These are phyloP conservation scores for Rhodotorula kratochvilovae DNA, from an alignment of 768 basidiomycete genomes.

Conservation along the genomic window DNA sequence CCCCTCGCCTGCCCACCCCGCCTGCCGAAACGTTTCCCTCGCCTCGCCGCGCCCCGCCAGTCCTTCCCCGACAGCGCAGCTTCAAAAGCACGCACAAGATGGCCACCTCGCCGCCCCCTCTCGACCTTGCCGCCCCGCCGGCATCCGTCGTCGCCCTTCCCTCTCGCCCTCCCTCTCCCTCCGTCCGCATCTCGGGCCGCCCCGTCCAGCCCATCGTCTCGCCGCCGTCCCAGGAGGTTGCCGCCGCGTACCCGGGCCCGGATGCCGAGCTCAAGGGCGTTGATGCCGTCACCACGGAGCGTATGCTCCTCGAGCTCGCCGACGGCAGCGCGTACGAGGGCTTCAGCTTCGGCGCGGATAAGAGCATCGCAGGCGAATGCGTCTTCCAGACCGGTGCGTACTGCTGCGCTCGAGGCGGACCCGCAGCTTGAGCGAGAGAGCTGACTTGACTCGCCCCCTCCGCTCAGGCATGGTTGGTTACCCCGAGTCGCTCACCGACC, in stretches of 20 bases:
- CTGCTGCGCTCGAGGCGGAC: background rate
- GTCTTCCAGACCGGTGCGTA: slow-evolving; percentile 95
- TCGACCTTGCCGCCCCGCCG: slow-evolving; percentile 17
- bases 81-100: background rate
- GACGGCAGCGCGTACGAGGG: slow-evolving; percentile 86
- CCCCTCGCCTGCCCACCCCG: background rate
- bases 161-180: slow-evolving; percentile 22
- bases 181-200: background rate
- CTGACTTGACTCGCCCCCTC: background rate
- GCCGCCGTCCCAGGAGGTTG: slow-evolving; percentile 26
- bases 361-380: slow-evolving; percentile 93
- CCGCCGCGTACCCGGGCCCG: slow-evolving; percentile 22
- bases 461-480: slow-evolving; percentile 94
- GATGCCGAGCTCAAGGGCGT: slow-evolving; percentile 4
- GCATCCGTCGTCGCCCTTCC: background rate
- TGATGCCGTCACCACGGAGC: slow-evolving; percentile 6
- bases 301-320: slow-evolving; percentile 70
- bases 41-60: background rate
- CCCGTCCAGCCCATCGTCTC: slow-evolving; percentile 31
- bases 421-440: background rate
- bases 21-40: background rate
- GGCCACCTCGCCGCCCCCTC: slow-evolving; percentile 18
- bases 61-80: background rate
- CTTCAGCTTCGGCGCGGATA: slow-evolving; percentile 88
- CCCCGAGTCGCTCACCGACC: slow-evolving; percentile 95